phyloP scores from a whole-genome alignment of 139 green algal genomes.

The Volvox reticuliferus region DNA sequence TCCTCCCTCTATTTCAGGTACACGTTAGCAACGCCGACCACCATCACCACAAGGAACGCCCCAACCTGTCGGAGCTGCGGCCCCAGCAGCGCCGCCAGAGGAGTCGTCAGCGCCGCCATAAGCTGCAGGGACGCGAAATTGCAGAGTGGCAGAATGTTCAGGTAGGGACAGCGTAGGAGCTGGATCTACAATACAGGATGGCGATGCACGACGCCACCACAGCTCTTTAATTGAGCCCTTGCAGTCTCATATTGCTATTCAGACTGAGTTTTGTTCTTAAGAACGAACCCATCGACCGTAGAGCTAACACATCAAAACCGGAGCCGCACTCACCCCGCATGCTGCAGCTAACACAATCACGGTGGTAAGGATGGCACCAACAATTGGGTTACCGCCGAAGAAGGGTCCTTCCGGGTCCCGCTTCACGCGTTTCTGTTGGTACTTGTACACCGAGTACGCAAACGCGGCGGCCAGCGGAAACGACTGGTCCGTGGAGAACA shows the following conservation, averaged over 20 bases:
- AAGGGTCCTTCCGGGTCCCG: constrained; percentile 76
- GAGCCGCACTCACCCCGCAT: constrained; percentile 59
- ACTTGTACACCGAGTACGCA: constrained; percentile 70
- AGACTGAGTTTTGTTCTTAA: neutral
- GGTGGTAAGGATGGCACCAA: constrained; percentile 76
- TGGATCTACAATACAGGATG: too few relatives aligned
- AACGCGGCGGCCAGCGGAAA: constrained; percentile 67
- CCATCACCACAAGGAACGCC: constrained; percentile 72
- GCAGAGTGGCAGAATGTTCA: too few relatives aligned
- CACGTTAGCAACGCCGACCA: constrained; percentile 72
- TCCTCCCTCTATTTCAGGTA: constrained; percentile 63
- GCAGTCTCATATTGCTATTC: too few relatives aligned
- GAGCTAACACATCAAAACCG: too few relatives aligned
- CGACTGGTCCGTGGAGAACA: constrained; percentile 65
- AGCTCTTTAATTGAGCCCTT: too few relatives aligned
- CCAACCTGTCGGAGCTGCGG: constrained; percentile 66
- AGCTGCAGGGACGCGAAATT: constrained; percentile 46
- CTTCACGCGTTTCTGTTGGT: constrained; percentile 66
- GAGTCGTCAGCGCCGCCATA: constrained; percentile 64
- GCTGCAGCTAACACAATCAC: constrained; percentile 66
- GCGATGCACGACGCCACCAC: too few relatives aligned
- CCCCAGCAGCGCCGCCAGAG: constrained; percentile 56
- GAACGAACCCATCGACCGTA: neutral
- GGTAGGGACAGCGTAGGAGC: too few relatives aligned
- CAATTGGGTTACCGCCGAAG: constrained; percentile 79